Base-by-base conservation (phyloP, 2,329 filamentous ascomycete genomes). In the Penicillium sp. region DNA sequence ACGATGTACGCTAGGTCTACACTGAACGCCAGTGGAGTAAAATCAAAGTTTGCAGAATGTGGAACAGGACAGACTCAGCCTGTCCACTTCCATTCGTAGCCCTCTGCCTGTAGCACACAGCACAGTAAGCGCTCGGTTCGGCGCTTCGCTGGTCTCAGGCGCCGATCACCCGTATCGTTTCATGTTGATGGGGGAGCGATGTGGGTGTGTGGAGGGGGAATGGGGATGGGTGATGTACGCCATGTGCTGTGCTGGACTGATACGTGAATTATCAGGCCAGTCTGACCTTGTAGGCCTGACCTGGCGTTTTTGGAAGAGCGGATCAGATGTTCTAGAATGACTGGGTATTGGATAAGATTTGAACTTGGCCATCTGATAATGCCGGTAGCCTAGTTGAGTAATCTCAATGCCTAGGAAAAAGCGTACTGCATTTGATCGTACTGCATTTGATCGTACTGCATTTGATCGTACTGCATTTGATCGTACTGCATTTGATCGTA, bases 161-260 rank as follows among this genome's bases (percentile, higher is more conserved):
- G 64, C 63, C 60, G 65, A 67, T 67, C 65, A 55, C 53, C 62
- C 62, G 33, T 66, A 63, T 66, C 54, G 33, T 66, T 66, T 66
- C 54, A 52, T 35, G 53, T 58, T 33, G 48, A 57, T 62, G 61
- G 62, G 59, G 52, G 58, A 42, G 7, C 19, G 26, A 33, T 45
- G 35, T 37, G 35, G 38, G 22, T 30, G 8, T 49, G 25, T 26
- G 6, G 25, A 49, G 30, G 14, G 45, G 45, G 13, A 13, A 37
- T 37, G 19, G 19, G 19, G 25, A 49, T 49, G 14, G 45, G 45
- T 37, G 35, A 37, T 37, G 35, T 37, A 13, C 14, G 26, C 14
- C 11, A 37, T 37, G 35, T 37, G 35, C 14, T 35, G 10, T 35
- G 33, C 33, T 38, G 16, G 37, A 6, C 14, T 33, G 30, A 33